phyloP scores from a whole-genome alignment of 352 stramenopile genomes.

The Globisporangium sylvaticum region DNA sequence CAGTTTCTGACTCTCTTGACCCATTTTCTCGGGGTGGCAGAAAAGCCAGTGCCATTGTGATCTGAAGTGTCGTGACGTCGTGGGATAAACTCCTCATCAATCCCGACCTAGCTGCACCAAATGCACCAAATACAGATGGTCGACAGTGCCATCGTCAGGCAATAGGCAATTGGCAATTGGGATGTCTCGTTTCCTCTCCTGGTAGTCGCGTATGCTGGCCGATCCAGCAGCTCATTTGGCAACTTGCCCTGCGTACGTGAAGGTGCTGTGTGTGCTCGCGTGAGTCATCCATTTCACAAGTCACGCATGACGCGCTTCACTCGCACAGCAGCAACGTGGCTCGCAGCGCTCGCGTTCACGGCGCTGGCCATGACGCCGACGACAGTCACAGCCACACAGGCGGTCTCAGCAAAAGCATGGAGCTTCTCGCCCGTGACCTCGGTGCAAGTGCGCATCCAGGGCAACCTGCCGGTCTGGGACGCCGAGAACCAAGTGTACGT shows the following conservation, averaged over 20 bases:
- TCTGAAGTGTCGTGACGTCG: not conserved
- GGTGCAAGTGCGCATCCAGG: slow-evolving; percentile 51
- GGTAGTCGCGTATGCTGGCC: not conserved
- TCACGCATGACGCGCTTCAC: not conserved
- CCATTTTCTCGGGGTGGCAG: not conserved
- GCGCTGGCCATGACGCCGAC: not conserved
- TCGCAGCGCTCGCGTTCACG: not conserved
- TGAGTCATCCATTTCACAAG: not conserved
- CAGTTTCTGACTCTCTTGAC: not conserved
- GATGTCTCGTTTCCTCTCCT: not conserved
- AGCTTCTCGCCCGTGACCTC: slow-evolving; percentile 27
- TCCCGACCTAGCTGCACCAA: too few relatives aligned
- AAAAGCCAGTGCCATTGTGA: not conserved
- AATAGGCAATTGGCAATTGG: too few relatives aligned
- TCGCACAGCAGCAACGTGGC: not conserved
- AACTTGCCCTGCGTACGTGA: not conserved
- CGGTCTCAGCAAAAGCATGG: not conserved
- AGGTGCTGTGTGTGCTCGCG: not conserved
- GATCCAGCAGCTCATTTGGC: slow-evolving; percentile 1
- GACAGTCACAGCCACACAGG: not conserved
- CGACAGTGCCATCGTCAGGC: too few relatives aligned
- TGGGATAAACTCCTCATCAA: not conserved
- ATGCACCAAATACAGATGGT: not conserved
- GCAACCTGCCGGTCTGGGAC: slow-evolving; percentile 40
- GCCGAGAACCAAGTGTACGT: slow-evolving; percentile 28